Base-by-base conservation (phyloP, 345 rosid genomes). In the Salix arbutifolia region DNA sequence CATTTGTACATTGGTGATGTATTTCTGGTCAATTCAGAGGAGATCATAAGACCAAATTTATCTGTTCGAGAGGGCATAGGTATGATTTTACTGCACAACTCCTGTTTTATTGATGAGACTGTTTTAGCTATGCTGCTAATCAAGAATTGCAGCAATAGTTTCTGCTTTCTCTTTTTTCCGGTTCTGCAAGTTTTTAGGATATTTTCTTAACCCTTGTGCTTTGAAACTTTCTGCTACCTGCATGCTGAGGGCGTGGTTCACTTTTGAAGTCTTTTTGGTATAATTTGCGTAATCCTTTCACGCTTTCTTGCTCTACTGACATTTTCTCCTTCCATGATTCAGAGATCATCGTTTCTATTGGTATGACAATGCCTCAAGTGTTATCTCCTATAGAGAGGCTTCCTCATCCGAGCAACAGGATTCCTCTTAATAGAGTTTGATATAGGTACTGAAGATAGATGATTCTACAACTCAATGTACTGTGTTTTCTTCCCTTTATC, bases 41-140 rank as follows among this genome's bases (percentile, higher is more conserved):
- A 93, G 81, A 90, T 93, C 79, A 90, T 93, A 72, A 87, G 97
- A 76, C 96, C 94, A 70, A 91, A 93, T 80, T 72, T 93, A 78
- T 91, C 97, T 44, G 89, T 93, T 82, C 91, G 96, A 71, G 96
- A 93, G 85, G 97, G 94, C 76, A 91, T 93, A 90, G 97, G 97
- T 93, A 9, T 74, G 89, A 71, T 66, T 66, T 33, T 77, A 76
- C 67, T 19, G 74, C 53, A 53, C 50, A 21, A 17, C 33, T 67
- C 30, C 60, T 40, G 38, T 40, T 56, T 9, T 52, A 42, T 8
- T 17, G n/a, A 62, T 52, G 21, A 38, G 44, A 33, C 33, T 21
- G 52, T 19, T 65, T 38, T 26, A 56, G 35, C 74, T 74, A 44
- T 37, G 26, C 44, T 2, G 31, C 46, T 71, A 73, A 58, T 53